Evolutionary conservation across 331 rosid genomes (phyloP), one percentile per base, ranked within the genome.

Genomic region (Cydonia oblonga): DNA sequence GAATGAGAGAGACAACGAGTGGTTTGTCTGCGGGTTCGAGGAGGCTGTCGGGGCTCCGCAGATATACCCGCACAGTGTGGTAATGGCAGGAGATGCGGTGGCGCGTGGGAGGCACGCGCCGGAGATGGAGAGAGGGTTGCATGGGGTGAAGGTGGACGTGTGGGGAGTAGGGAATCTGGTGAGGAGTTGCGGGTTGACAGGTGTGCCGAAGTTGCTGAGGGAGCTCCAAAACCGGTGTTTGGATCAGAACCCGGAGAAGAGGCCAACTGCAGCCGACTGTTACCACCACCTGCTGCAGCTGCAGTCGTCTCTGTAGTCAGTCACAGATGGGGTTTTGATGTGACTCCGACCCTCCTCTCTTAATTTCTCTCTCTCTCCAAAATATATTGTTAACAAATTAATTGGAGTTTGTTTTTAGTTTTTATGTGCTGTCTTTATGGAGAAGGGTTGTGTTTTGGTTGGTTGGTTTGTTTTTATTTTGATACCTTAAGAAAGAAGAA

Each of bases 241-340:
- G 91, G 97, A 91, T 25, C 92, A 83, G 75, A 95, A 86, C 77
- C 87, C 97, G 6, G 98, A 95, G 85, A 87, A 78, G 35, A 82
- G 98, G 66, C 98, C 97, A 3, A 91, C 96, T 26, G 98, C 93
- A 22, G 98, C 98, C 49, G 98, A 95, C 78, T 95, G 97, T 69
- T 95, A 95, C 84, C 98, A 91, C 88, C 96, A 89, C 75, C 82
- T 95, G 88, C 81, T 95, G 54, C 98, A 95, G 90, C 79, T 95
- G 18, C 98, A 93, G 89, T 82, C 91, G 0, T 85, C 95, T 40
- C 69, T 86, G 80, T 76, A 29, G 68, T 76, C 89, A 38, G 85
- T 70, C 42, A 42, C 82, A 16, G 59, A 77, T 7, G 90, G 73
- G 6, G 80, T 44, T 3, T 8, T 89, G 90, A 86, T 87, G 86